Percentiles rank a stretch among this genome's conserved stretches.
Conservation (phyloP, 305 asterid species). For the Solanum chacoense region DNA sequence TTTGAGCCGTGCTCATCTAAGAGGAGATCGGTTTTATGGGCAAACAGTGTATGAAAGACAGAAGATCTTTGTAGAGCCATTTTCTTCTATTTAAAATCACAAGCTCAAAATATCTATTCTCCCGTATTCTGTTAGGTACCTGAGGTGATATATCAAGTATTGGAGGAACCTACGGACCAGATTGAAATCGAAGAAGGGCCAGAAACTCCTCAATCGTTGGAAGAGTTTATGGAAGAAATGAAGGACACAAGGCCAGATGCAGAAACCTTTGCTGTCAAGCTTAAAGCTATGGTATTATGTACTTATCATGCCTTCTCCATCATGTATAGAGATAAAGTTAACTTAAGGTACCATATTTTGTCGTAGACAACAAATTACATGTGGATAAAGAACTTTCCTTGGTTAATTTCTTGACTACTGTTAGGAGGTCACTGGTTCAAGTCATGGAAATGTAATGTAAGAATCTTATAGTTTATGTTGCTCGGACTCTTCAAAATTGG, state of each 20-base stretch:
- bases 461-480: not conserved
- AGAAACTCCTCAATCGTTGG: conserved; percentile 29
- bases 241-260: conserved; percentile 22
- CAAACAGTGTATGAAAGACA: not conserved
- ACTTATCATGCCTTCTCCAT: not conserved
- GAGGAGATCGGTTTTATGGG: not conserved
- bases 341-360: not conserved
- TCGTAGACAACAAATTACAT: not conserved
- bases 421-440: not conserved
- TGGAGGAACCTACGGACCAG: conserved; percentile 37
- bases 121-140: conserved; percentile 34
- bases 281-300: conserved; percentile 24
- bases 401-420: not conserved
- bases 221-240: conserved; percentile 25
- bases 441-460: not conserved
- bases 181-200: conserved; percentile 9
- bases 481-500: not conserved
- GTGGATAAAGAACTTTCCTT: not conserved
- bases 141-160: conserved; percentile 67
- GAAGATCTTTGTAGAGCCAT: not conserved
- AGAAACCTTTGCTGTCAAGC: conserved; percentile 27
- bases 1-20: not conserved
- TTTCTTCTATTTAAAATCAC: not conserved
- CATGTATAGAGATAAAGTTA: not conserved
- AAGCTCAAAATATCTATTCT: not conserved